Percentiles rank a stretch among this genome's conserved stretches.
Conservation (phyloP, 1,284 basidiomycete species). For the Trichosporon asahii region DNA sequence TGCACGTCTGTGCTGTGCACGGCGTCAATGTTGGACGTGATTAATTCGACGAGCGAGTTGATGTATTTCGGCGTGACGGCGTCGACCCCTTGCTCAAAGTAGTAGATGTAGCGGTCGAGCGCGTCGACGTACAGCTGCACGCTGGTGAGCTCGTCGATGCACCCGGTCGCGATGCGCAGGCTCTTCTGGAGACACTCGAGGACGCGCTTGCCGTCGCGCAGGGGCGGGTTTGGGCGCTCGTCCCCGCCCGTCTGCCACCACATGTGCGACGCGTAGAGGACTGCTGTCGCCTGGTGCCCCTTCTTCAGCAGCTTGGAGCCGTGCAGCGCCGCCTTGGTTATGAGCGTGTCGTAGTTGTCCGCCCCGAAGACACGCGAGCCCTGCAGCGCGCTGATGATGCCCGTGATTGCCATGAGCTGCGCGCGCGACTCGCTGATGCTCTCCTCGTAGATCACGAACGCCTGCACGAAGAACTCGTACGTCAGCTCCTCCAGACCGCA, state of each 20-base stretch:
- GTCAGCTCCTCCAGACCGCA: constrained; percentile 88
- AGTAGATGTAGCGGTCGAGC: constrained; percentile 86
- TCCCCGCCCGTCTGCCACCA: constrained; percentile 82
- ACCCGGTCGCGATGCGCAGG: constrained; percentile 84
- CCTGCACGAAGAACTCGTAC: constrained; percentile 93
- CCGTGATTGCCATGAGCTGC: constrained; percentile 86
- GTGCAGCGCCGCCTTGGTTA: constrained; percentile 92
- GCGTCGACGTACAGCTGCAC: constrained; percentile 91
- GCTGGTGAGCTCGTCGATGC: constrained; percentile 89
- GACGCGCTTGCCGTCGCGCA: constrained; percentile 89
- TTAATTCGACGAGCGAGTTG: constrained; percentile 87
- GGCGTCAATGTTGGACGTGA: constrained; percentile 82
- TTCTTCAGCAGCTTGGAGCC: constrained; percentile 92
- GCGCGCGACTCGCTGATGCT: constrained; percentile 87
- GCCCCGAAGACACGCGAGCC: constrained; percentile 77
- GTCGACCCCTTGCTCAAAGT: constrained; percentile 83
- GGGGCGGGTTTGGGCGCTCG: constrained; percentile 56
- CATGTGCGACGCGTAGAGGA: constrained; percentile 88
- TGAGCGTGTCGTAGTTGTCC: constrained; percentile 91
- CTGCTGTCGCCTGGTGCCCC: constrained; percentile 89
- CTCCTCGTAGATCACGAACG: constrained; percentile 93
- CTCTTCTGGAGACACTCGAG: constrained; percentile 93
- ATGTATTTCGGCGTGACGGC: constrained; percentile 91
- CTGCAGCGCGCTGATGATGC: constrained; percentile 83
- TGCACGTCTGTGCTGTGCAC: constrained; percentile 79